A percentile compares a stretch with the other conserved stretches of the same genome.
phyloP scores from a whole-genome alignment of 768 basidiomycete species.

The Boletus coccyginus region DNA sequence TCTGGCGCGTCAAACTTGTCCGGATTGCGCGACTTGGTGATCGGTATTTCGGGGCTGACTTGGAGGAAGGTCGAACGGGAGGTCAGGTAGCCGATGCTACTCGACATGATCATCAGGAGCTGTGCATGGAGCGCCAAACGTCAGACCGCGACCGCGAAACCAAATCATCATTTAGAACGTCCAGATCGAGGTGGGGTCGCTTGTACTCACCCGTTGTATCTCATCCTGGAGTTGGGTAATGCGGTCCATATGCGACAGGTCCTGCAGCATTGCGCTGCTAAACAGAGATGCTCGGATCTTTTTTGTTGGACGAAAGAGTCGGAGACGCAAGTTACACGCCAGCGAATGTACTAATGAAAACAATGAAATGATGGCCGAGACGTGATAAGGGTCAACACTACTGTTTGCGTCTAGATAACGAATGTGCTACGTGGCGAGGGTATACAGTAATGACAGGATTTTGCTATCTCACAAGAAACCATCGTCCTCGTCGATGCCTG shows the following conservation, averaged over 20 bases:
- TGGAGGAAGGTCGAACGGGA: slow-evolving; percentile 73
- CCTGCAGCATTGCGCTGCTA: slow-evolving; percentile 83
- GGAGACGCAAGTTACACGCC: slow-evolving; percentile 12
- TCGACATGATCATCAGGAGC: slow-evolving; percentile 89
- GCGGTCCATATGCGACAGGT: slow-evolving; percentile 92
- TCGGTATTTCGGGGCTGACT: slow-evolving; percentile 75
- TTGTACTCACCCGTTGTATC: slow-evolving; percentile 68
- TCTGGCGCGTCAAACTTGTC: slow-evolving; percentile 72
- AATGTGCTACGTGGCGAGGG: background rate
- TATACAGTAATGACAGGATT: background rate
- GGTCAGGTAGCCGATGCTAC: slow-evolving; percentile 76
- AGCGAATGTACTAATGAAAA: slow-evolving; percentile 1
- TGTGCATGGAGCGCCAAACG: slow-evolving; percentile 26
- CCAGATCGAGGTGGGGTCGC: slow-evolving; percentile 5
- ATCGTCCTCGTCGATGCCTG: background rate
- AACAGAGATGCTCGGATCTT: slow-evolving; percentile 1
- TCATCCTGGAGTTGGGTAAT: slow-evolving; percentile 95
- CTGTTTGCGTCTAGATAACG: background rate
- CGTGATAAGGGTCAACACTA: background rate
- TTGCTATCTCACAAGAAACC: background rate
- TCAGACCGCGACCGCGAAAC: background rate
- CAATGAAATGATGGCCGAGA: background rate
- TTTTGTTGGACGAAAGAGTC: slow-evolving; percentile 11
- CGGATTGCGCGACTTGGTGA: slow-evolving; percentile 74
- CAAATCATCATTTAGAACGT: background rate